These are phyloP conservation scores for Tolypocladium ovalisporum DNA, from an alignment of 2,329 filamentous ascomycete species.

Conservation along the genomic window DNA sequence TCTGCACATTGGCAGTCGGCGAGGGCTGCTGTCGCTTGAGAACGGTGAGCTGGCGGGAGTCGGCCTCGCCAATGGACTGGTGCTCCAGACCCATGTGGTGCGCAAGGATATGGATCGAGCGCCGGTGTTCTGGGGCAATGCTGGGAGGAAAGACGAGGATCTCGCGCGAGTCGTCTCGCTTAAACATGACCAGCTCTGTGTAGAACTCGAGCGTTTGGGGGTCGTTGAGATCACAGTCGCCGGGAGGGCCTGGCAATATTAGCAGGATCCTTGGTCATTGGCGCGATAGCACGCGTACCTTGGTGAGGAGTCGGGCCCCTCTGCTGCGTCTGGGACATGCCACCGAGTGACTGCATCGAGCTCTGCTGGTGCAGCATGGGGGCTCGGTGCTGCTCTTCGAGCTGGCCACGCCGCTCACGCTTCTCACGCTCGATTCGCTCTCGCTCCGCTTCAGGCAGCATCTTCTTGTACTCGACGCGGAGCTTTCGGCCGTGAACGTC, in stretches of 20 bases:
- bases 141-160: conserved; percentile 74
- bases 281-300: conserved; percentile 17
- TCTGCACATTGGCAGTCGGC: conserved; percentile 44
- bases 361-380: conserved; percentile 70
- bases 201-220: conserved; percentile 80
- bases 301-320: conserved; percentile 30
- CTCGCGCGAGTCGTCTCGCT: conserved; percentile 66
- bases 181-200: conserved; percentile 81
- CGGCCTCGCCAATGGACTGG: conserved; percentile 76
- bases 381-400: conserved; percentile 90
- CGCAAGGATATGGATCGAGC: conserved; percentile 85
- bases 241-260: conserved; percentile 11
- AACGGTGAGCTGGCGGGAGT: conserved; percentile 83
- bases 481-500: conserved; percentile 91
- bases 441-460: conserved; percentile 88
- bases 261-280: background rate
- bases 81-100: conserved; percentile 93
- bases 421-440: conserved; percentile 97
- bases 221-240: conserved; percentile 84
- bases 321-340: conserved; percentile 51
- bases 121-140: conserved; percentile 72
- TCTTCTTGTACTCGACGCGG: conserved; percentile 98
- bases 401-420: conserved; percentile 85
- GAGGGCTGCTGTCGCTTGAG: conserved; percentile 54
- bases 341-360: conserved; percentile 71